Evolutionary conservation across 805 yeast species (phyloP).

Genomic region (Saturnispora dispora): DNA sequence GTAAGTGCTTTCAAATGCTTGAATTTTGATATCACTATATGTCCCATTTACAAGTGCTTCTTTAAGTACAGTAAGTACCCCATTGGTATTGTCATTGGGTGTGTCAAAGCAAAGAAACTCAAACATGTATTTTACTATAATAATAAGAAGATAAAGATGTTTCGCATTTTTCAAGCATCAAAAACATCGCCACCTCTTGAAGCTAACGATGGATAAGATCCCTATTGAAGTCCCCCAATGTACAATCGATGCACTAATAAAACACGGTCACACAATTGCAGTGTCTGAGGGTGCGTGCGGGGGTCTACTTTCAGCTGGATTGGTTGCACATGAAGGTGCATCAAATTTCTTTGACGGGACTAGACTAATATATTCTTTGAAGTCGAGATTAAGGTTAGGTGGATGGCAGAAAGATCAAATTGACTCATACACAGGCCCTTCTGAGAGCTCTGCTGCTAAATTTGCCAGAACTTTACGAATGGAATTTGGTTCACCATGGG

Average conservation of each 20-base stretch:
- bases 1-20: slow-evolving; percentile 38
- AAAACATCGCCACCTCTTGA: background rate
- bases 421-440: slow-evolving; percentile 68
- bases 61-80: background rate
- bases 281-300: slow-evolving; percentile 89
- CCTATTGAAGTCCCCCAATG: background rate
- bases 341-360: slow-evolving; percentile 79
- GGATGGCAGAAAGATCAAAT: slow-evolving; percentile 77
- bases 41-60: slow-evolving; percentile 37
- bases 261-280: slow-evolving; percentile 54
- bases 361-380: slow-evolving; percentile 66
- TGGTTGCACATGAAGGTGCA: slow-evolving; percentile 81
- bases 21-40: slow-evolving; percentile 39
- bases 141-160: background rate
- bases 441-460: slow-evolving; percentile 62
- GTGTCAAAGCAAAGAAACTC: background rate
- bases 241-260: background rate
- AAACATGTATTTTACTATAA: background rate
- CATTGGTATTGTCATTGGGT: background rate
- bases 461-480: slow-evolving; percentile 71
- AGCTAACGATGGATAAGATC: background rate
- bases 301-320: slow-evolving; percentile 70
- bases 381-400: slow-evolving; percentile 60
- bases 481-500: slow-evolving; percentile 77
- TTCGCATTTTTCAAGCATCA: background rate